Evolutionary conservation across 768 basidiomycete genomes (phyloP), one percentile per base, ranked within the genome.

Genomic region (Termitomyces sp.): DNA sequence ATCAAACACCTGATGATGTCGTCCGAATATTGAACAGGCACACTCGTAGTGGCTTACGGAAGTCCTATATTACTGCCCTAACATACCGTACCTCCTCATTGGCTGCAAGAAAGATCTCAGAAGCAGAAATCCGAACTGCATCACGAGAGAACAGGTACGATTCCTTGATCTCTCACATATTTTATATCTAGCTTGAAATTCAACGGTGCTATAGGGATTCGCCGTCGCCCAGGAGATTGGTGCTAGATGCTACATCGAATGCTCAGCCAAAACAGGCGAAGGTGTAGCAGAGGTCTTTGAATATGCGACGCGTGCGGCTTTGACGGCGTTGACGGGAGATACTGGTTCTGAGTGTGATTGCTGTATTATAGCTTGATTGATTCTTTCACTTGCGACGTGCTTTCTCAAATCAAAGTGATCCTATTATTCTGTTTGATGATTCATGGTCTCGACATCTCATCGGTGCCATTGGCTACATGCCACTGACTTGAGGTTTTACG

Each of bases 101-200:
- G 96, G 94, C 14, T 96, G 94, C 85, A 98, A 98, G 88, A 98
- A 95, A 83, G 97, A 99, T 79, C 85, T 99, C 63, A 83, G 96
- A 76, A 87, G 92, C 86, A 94, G 91, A 61, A 89, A 84, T 71
- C 94, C 96, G 80, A 81, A 93, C 72, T 95, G 95, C 50, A 95
- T 99, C 36, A 91, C 92, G 34, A 87, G 90, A 57, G 91, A 94
- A 76, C 93, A 96, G 86, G 94, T 91, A 56, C 45, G 79, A 74
- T 45, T 25, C 51, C 43, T 45, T 50, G 11, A 40, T 38, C 32
- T 43, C 8, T 17, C 1, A 2, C 40, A 17, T 25, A 12, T 43
- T 32, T 20, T 53, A 32, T 9, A 10, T 40, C 11, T 11, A 17
- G 8, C 10, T n/a, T 5, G 8, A 17, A 45, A 17, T 32, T 31